phyloP scores from a whole-genome alignment of 306 rosid species.

The Spatholobus suberectus region DNA sequence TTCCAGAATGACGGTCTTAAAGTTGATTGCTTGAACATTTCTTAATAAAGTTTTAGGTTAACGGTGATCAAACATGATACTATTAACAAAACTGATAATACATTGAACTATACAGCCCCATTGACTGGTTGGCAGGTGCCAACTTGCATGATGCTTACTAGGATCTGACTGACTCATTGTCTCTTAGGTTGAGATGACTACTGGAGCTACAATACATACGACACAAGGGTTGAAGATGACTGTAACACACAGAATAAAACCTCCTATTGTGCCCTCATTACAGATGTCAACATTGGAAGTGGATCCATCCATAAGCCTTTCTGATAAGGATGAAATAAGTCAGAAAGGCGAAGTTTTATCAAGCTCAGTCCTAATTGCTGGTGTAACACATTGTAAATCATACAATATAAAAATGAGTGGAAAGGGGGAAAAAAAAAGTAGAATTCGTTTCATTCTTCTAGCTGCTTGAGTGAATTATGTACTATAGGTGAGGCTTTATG shows the following conservation, averaged over 20 bases:
- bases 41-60: slow-evolving; percentile 7
- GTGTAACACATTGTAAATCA: background rate
- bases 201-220: slow-evolving; percentile 98
- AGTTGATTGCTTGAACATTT: slow-evolving; percentile 14
- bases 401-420: slow-evolving; percentile 10
- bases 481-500: slow-evolving; percentile 11
- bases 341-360: slow-evolving; percentile 62
- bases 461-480: slow-evolving; percentile 3
- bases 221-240: slow-evolving; percentile 92
- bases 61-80: slow-evolving; percentile 4
- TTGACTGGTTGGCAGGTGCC: background rate
- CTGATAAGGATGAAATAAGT: slow-evolving; percentile 55
- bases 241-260: slow-evolving; percentile 77
- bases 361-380: slow-evolving; percentile 47
- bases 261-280: slow-evolving; percentile 75
- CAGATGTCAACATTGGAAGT: slow-evolving; percentile 56
- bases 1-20: slow-evolving; percentile 5
- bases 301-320: slow-evolving; percentile 52
- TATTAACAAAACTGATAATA: background rate
- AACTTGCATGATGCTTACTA: background rate
- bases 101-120: background rate
- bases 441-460: slow-evolving; percentile 24
- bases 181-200: slow-evolving; percentile 87
- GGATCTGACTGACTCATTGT: slow-evolving; percentile 32
- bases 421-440: slow-evolving; percentile 13